Evolutionary conservation across 2,329 filamentous ascomycete species (phyloP), one percentile per base, ranked within the genome.

Genomic region (Fusarium continuum): DNA sequence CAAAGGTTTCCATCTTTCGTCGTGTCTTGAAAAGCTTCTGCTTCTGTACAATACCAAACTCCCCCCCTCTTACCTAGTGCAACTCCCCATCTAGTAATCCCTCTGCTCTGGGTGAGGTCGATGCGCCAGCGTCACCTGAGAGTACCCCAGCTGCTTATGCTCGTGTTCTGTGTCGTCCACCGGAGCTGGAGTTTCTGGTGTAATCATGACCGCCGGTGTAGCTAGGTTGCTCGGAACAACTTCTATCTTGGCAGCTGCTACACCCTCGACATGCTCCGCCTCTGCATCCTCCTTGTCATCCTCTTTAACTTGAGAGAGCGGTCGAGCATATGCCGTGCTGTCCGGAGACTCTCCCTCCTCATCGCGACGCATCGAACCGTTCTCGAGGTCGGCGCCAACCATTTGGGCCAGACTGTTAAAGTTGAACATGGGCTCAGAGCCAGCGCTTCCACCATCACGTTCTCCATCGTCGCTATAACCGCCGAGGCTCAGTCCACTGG

Each of bases 341-440:
- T 55, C 49, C 6, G 62, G 56, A 10, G 68, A 61, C 13, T 73
- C 70, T 3, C 65, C 73, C 0, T 68, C 65, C 32, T 76, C 70
- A 38, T 74, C 64, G 49, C 61, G 38, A 51, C 71, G 72, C 1
- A 76, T 74, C 0, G 80, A 59, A 8, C 65, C 80, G 32, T 82
- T 74, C 36, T 86, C 84, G 28, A 87, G 77, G 40, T 85, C 81
- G 8, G 86, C 87, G 0, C 89, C 91, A 25, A 97, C 91, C 74
- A 96, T 91, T 61, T 92, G 91, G 3, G 92, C 91, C 19, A 98
- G 79, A 67, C 92, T 97, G 52, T 88, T 84, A 73, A 97, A 97
- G 75, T 97, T 97, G 77, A 96, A 95, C 85, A 97, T 87, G 4
- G 92, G 87, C 72, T 97, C 93, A 50, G 80, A 64, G 13, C 82